Base-by-base conservation (phyloP, 176 grass and related monocot species). In the Juncus effusus region DNA sequence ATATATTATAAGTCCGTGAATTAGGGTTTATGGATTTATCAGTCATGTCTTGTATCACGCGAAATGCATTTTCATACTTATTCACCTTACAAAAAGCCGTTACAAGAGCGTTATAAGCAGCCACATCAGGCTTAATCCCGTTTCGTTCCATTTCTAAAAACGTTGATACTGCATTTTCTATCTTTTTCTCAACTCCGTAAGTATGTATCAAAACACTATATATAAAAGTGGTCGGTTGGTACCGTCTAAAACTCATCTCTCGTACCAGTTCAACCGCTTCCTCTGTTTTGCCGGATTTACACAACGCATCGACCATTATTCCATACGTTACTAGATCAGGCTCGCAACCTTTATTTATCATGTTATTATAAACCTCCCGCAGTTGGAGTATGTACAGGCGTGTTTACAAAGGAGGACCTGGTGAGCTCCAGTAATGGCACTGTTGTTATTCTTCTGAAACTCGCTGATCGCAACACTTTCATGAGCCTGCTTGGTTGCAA, bases 251-350 rank as follows among this genome's bases (percentile, higher is more conserved):
- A 59, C 41, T 56, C 93, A 97, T 97, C 64, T 92, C 75, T 45
- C 64, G 80, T 61, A 97, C 82, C 10, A 92, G 75, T 72, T 7
- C 56, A 3, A 91, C 72, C 9, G 93, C 93, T 63, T 97, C 93
- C 14, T 97, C 85, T 4, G 88, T 71, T 45, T 77, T 76, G 4
- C 88, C 67, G 2, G 88, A 70, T 61, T 97, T 97, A 65, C 93
- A 97, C 38, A 97, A 77, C 6, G 93, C 72, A 38, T 97, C 93
- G 0, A 97, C 88, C 85, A 97, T 92, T 61, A 97, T 97, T 42
- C 93, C 80, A 52, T 97, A 97, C 13, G 93, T 97, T 59, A 97
- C 85, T 2, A 97, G 84, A 72, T 97, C 93, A 40, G 88, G 85
- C 19, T 97, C 71, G 56, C 93, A 92, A 57, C 80, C 82, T 56